phyloP scores from a whole-genome alignment of 2,329 filamentous ascomycete species.

The Stachybotrys echinatus region DNA sequence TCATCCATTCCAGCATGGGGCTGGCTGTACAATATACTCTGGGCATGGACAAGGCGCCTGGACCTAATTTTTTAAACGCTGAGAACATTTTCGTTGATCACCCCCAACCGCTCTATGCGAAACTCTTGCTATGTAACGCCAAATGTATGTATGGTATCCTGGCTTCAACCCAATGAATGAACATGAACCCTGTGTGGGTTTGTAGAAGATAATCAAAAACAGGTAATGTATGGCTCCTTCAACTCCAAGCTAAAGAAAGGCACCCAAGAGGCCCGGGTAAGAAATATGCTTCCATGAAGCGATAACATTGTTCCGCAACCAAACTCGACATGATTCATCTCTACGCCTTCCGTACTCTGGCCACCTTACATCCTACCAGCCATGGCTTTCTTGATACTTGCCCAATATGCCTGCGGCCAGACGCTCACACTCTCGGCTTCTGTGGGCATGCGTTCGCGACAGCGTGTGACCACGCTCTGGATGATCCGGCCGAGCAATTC shows the following conservation, averaged over 20 bases:
- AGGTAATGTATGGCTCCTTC: slow-evolving; percentile 8
- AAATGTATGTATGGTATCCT: slow-evolving; percentile 6
- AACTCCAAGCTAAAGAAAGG: slow-evolving; percentile 23
- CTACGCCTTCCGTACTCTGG: not conserved
- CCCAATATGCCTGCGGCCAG: slow-evolving; percentile 60
- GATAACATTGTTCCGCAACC: slow-evolving; percentile 4
- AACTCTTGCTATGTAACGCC: slow-evolving; percentile 10
- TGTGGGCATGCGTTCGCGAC: slow-evolving; percentile 52
- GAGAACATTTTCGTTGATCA: slow-evolving; percentile 15
- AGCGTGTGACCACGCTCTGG: slow-evolving; percentile 56
- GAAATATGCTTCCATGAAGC: slow-evolving; percentile 9
- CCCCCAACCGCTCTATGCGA: too few species aligned
- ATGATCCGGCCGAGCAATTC: slow-evolving; percentile 58
- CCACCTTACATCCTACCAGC: slow-evolving; percentile 20
- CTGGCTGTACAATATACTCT: slow-evolving; percentile 22
- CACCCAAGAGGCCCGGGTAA: slow-evolving; percentile 9
- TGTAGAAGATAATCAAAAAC: not conserved
- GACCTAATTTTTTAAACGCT: slow-evolving; percentile 6
- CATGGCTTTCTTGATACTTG: slow-evolving; percentile 50
- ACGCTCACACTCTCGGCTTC: slow-evolving; percentile 49
- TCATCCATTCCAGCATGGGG: slow-evolving; percentile 13
- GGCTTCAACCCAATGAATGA: not conserved
- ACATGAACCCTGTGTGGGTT: too few species aligned
- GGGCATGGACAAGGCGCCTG: too few species aligned
- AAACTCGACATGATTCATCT: too few species aligned